Percentiles rank a stretch among this genome's conserved stretches.
Conservation (phyloP, 78 protist genomes). For the Tieghemostelium lacteum region DNA sequence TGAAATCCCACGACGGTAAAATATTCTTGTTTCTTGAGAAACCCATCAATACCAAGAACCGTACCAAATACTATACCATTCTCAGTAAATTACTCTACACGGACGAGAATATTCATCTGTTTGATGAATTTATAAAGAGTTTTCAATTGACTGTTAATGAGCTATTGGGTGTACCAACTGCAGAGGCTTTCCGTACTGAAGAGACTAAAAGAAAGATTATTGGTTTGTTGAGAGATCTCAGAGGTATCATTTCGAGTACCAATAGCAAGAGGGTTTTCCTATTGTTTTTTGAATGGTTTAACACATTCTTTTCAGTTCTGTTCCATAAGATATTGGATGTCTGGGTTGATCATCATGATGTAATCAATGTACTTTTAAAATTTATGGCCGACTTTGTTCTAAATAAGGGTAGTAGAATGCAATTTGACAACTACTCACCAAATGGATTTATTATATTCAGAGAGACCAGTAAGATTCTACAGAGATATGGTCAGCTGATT, state of each 20-base stretch:
- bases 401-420: slow-evolving; percentile 39
- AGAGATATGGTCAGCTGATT: slow-evolving; percentile 21
- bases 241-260: slow-evolving; percentile 39
- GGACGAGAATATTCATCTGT: slow-evolving; percentile 40
- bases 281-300: slow-evolving; percentile 44
- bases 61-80: slow-evolving; percentile 26
- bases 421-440: slow-evolving; percentile 39
- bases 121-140: slow-evolving; percentile 57
- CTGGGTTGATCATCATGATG: slow-evolving; percentile 41
- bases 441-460: slow-evolving; percentile 47
- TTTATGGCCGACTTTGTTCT: slow-evolving; percentile 28
- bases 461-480: slow-evolving; percentile 59
- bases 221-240: slow-evolving; percentile 51
- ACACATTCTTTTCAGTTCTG: neutral
- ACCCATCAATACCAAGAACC: slow-evolving; percentile 19
- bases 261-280: slow-evolving; percentile 8
- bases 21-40: slow-evolving; percentile 62
- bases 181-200: slow-evolving; percentile 37
- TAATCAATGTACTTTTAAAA: slow-evolving; percentile 13
- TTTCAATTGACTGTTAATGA: slow-evolving; percentile 9
- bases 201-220: slow-evolving; percentile 17
- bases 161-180: slow-evolving; percentile 3
- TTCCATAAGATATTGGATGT: slow-evolving; percentile 14
- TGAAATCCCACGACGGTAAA: slow-evolving; percentile 28
- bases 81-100: slow-evolving; percentile 45